Evolutionary conservation across 306 rosid species (phyloP).

Genomic region (Cucurbita maxima): DNA sequence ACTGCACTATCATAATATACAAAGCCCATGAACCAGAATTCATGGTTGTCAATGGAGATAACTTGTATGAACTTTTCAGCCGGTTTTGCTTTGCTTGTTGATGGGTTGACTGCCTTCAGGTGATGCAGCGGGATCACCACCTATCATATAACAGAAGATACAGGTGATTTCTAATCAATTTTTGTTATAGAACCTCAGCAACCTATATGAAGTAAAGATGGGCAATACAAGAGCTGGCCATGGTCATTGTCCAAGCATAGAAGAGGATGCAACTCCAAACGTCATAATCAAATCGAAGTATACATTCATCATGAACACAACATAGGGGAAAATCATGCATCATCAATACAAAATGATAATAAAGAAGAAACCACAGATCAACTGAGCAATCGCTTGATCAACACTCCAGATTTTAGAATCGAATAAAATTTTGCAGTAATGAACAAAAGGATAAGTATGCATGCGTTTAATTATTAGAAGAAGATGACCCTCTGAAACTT

Average conservation of each 20-base stretch:
- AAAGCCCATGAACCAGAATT: constrained; percentile 98
- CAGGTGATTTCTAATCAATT: not conserved
- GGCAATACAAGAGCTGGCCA: not conserved
- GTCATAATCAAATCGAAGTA: not conserved
- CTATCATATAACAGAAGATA: constrained; percentile 20
- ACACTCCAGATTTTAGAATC: not conserved
- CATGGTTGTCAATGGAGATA: constrained; percentile 59
- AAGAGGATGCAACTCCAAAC: not conserved
- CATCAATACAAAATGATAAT: not conserved
- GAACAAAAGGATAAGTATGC: not conserved
- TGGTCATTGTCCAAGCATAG: not conserved
- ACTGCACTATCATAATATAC: constrained; percentile 55
- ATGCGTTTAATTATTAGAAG: not conserved
- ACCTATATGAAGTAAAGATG: too few species aligned
- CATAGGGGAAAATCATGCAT: not conserved
- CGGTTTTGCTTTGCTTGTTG: constrained; percentile 48
- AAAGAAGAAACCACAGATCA: not conserved
- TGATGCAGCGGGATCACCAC: constrained; percentile 70
- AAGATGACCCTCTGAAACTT: not conserved
- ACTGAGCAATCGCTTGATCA: not conserved
- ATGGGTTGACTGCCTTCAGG: constrained; percentile 71
- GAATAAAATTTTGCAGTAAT: not conserved
- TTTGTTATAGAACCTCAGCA: too few species aligned
- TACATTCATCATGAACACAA: not conserved
- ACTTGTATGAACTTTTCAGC: constrained; percentile 74